Evolutionary conservation across 257 asterid species (phyloP).

Genomic region (Coffea canephora): DNA sequence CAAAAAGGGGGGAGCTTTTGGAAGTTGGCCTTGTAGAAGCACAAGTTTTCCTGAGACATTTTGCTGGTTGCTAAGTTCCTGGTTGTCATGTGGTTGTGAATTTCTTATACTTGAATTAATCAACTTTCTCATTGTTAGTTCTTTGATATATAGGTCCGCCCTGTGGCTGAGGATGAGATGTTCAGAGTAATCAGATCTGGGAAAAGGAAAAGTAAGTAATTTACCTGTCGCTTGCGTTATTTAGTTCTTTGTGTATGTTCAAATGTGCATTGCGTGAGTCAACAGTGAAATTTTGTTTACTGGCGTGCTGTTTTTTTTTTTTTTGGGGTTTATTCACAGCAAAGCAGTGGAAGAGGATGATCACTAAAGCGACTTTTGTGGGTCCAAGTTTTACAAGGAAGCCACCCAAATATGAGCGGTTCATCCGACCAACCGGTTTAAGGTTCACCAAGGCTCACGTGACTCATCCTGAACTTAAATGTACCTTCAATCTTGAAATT

Average conservation of each 20-base stretch:
- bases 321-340: conserved; percentile 48
- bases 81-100: background rate
- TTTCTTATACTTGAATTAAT: background rate
- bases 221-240: background rate
- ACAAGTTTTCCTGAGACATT: background rate
- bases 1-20: background rate
- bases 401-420: conserved; percentile 97
- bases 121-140: background rate
- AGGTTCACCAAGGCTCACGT: conserved; percentile 95
- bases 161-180: conserved; percentile 99
- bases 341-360: conserved; percentile 99
- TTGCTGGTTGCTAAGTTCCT: background rate
- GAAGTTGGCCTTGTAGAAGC: background rate
- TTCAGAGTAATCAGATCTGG: conserved; percentile 92
- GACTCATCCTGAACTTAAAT: conserved; percentile 94
- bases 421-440: conserved; percentile 82
- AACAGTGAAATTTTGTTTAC: background rate
- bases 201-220: conserved; percentile 83
- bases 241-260: background rate
- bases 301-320: background rate
- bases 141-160: conserved; percentile 61
- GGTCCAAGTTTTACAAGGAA: conserved; percentile 93
- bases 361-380: conserved; percentile 91
- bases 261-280: background rate
- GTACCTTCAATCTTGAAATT: conserved; percentile 90